Evolutionary conservation across 2,329 filamentous ascomycete species (phyloP), one percentile per base, ranked within the genome.

Genomic region (Nothophoma quercina): DNA sequence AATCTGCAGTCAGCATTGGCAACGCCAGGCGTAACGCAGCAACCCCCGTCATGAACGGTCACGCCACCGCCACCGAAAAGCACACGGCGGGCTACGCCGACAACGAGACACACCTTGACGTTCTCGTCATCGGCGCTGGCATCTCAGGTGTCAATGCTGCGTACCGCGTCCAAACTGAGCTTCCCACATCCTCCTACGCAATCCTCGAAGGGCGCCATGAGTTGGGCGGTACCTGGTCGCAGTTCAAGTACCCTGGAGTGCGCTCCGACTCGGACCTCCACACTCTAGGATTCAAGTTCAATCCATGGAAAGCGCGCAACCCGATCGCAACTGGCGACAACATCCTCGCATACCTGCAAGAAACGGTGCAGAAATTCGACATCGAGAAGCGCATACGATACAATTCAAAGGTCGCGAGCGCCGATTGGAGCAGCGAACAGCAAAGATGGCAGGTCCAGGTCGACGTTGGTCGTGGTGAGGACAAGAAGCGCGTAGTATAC

Each of bases 141-240:
- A 85, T 93, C 46, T 88, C 87, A 5, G 89, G 89, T 45, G 88
- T 93, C 75, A 91, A 91, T 61, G 79, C 85, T 10, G 88, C 84
- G 12, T 91, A 92, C 65, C 84, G 87, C n/a, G 62, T 91, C 1
- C 85, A 90, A 62, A 78, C 78, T 1, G 72, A 81, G 21, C 74
- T 86, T 1, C 85, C 87, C 0, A 67, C 77, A 34, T 74, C 80
- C 30, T 82, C 72, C 2, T 92, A 89, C 67, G 79, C 83, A 10
- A 83, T 93, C 21, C 79, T 93, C 13, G 90, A 93, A 70, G 81
- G 79, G 1, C 85, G 90, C 26, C 77, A 81, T 41, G 76, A 79
- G 21, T 78, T 93, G 5, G 90, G 90, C 1, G 90, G 90, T 1
- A 93, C 90, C 0, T 93, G 90, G 90, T 86, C 88, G 63, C 75